These are phyloP conservation scores for Diutina sp. DNA, from an alignment of 1,139 yeast species.

Conservation along the genomic window DNA sequence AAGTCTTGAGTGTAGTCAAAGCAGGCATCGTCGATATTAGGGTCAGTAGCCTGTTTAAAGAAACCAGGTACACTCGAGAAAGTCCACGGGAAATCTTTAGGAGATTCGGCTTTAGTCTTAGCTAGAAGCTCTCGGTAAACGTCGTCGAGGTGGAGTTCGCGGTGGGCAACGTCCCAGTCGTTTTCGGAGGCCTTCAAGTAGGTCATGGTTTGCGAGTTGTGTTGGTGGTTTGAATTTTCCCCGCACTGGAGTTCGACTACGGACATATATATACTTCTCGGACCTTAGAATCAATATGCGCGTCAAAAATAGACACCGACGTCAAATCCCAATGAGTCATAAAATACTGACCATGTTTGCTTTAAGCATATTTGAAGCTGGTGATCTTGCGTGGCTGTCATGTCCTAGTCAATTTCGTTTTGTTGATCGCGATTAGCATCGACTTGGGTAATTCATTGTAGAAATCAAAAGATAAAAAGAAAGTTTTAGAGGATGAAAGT, in stretches of 20 bases:
- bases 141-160: neutral
- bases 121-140: neutral
- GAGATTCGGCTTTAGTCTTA: neutral
- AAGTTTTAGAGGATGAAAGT: too few relatives aligned
- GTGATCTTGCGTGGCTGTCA: too few relatives aligned
- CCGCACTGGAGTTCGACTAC: neutral
- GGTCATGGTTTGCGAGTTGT: neutral
- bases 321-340: too few relatives aligned
- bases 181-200: neutral
- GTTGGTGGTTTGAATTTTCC: neutral
- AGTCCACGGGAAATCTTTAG: constrained; percentile 6
- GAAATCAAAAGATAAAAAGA: too few relatives aligned
- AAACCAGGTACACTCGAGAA: constrained; percentile 8
- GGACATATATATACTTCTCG: too few relatives aligned
- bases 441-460: too few relatives aligned
- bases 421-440: too few relatives aligned
- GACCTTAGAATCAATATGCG: too few relatives aligned
- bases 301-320: too few relatives aligned
- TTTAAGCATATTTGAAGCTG: too few relatives aligned
- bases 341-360: too few relatives aligned
- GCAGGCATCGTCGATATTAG: constrained; percentile 22
- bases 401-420: too few relatives aligned
- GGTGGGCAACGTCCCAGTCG: constrained; percentile 1
- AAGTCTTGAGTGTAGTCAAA: constrained; percentile 39
- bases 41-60: constrained; percentile 6